A percentile compares a stretch with the other conserved stretches of the same genome.
Conservation (phyloP, 345 rosid genomes). For the Gossypium longicalyx region DNA sequence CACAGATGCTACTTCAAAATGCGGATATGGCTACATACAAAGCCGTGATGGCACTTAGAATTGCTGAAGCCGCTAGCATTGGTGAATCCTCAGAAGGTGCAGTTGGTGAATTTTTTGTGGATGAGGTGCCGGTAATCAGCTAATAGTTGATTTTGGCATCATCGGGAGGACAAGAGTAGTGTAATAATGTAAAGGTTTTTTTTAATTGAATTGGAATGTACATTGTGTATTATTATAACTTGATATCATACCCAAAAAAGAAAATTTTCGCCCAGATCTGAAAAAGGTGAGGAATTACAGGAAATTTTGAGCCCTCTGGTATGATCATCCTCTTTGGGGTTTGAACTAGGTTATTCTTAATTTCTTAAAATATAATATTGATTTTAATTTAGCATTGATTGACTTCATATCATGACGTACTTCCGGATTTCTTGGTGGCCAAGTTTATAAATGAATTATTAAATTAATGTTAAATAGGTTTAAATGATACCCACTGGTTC, state of each 20-base stretch:
- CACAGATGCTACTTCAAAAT: constrained; percentile 66
- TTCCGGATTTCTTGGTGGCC: no score
- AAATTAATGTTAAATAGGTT: no score
- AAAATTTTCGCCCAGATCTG: not conserved
- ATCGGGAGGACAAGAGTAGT: not conserved
- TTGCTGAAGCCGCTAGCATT: constrained; percentile 55
- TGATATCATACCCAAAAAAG: constrained; percentile 24
- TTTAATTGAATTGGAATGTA: constrained; percentile 23
- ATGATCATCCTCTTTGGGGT: not conserved
- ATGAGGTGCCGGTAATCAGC: not conserved
- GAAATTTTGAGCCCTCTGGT: not conserved
- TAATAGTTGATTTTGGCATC: not conserved
- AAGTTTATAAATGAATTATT: no score
- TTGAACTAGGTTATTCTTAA: no score
- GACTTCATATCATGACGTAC: no score
- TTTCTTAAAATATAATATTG: no score
- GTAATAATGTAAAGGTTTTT: constrained; percentile 9
- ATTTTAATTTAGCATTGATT: no score
- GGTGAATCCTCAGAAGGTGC: constrained; percentile 31
- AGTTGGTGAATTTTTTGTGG: not conserved
- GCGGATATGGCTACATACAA: constrained; percentile 81
- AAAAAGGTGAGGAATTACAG: not conserved
- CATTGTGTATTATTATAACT: constrained; percentile 38
- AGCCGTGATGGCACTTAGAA: constrained; percentile 60
- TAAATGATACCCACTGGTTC: no score